phyloP scores from a whole-genome alignment of 2,329 filamentous ascomycete species.

The Aphanoascus verrucosus region DNA sequence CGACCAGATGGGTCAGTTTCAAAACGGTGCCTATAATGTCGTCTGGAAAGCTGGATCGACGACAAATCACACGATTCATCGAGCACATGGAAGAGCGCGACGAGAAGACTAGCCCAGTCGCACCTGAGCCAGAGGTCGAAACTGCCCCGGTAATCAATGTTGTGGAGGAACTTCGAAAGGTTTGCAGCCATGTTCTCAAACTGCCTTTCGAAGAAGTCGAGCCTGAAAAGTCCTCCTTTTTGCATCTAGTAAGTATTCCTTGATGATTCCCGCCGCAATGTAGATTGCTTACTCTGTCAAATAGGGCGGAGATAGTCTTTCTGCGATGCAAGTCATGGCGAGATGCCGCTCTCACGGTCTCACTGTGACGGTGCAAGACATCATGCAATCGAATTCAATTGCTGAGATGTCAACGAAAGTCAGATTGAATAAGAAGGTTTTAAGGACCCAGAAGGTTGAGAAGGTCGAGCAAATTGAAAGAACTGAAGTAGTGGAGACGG shows the following conservation, averaged over 20 bases:
- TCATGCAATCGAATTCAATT: slow-evolving; percentile 16
- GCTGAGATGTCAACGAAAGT: slow-evolving; percentile 10
- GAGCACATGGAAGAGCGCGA: slow-evolving; percentile 9
- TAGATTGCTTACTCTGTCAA: slow-evolving; percentile 9
- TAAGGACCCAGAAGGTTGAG: background rate
- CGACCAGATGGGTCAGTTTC: slow-evolving; percentile 18
- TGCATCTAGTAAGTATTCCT: slow-evolving; percentile 18
- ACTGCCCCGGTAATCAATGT: slow-evolving; percentile 5
- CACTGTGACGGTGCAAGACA: slow-evolving; percentile 17
- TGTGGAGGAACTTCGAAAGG: slow-evolving; percentile 11
- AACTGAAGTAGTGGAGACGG: background rate
- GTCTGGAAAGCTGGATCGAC: slow-evolving; percentile 21
- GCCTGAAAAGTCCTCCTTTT: slow-evolving; percentile 22
- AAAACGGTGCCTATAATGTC: slow-evolving; percentile 18
- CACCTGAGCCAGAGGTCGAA: background rate
- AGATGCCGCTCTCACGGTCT: slow-evolving; percentile 16
- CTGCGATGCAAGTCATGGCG: slow-evolving; percentile 20
- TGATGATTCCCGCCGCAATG: slow-evolving; percentile 6
- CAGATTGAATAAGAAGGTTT: background rate
- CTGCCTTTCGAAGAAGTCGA: slow-evolving; percentile 17
- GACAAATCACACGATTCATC: slow-evolving; percentile 16
- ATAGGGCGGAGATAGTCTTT: slow-evolving; percentile 24
- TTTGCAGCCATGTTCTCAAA: slow-evolving; percentile 21
- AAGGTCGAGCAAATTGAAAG: background rate
- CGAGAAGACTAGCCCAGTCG: background rate